phyloP scores from a whole-genome alignment of 768 basidiomycete species.

The Strobilomyces dryophilus region DNA sequence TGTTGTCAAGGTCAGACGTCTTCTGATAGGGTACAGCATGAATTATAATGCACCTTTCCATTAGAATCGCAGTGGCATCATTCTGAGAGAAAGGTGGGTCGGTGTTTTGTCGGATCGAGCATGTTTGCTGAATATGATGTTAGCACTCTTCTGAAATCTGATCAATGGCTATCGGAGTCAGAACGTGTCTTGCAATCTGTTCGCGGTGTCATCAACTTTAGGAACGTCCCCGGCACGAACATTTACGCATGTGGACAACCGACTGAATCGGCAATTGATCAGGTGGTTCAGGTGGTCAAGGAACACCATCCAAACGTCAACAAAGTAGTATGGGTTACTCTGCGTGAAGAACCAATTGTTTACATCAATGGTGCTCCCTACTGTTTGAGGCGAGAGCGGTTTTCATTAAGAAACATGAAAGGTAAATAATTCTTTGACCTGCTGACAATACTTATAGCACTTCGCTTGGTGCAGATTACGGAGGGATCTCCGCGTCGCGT shows the following conservation, averaged over 20 bases:
- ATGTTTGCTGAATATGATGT: not conserved
- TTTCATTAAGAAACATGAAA: conserved; percentile 93
- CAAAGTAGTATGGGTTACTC: conserved; percentile 82
- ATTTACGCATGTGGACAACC: conserved; percentile 96
- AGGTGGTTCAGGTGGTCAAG: conserved; percentile 66
- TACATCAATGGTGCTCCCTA: conserved; percentile 93
- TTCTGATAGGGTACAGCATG: not conserved
- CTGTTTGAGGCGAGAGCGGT: conserved; percentile 80
- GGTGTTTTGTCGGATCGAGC: not conserved
- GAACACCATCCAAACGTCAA: conserved; percentile 54
- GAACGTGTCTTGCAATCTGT: conserved; percentile 62
- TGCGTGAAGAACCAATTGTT: conserved; percentile 90
- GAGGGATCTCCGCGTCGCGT: conserved; percentile 88
- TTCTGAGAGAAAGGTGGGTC: conserved; percentile 79
- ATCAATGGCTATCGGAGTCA: conserved; percentile 82
- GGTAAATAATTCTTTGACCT: conserved; percentile 36
- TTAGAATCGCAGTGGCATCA: conserved; percentile 90
- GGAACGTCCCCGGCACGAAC: conserved; percentile 72
- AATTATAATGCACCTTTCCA: not conserved
- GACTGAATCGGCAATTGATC: conserved; percentile 76
- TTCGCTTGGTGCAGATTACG: conserved; percentile 61
- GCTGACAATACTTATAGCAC: not conserved
- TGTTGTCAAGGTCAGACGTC: conserved; percentile 69
- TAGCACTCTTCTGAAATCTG: conserved; percentile 87
- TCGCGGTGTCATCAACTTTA: conserved; percentile 94